Base-by-base conservation (phyloP, 176 grass and related monocot genomes). In the Bonia amplexicaulis region DNA sequence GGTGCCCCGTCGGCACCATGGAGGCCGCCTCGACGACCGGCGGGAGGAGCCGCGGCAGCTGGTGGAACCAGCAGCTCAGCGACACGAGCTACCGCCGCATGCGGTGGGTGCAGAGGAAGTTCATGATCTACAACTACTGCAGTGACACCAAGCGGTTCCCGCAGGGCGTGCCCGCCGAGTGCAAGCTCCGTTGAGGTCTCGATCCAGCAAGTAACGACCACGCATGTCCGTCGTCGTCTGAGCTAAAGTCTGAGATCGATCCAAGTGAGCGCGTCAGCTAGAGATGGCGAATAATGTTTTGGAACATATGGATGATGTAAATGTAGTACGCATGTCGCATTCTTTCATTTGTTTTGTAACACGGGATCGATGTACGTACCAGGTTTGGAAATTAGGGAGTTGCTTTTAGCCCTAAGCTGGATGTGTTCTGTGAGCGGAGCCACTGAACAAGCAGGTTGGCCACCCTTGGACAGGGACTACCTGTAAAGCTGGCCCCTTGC, bases 51-150 rank as follows among this genome's bases (percentile, higher is more conserved):
- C 57, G 2, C 46, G 2, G 67, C 52, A 64, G 85, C 49, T 96
- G 94, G 94, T 96, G 91, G 91, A 90, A 77, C 55, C 91, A 94
- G 85, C 48, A 92, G 73, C 82, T 97, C 7, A 89, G 75, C 52
- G 89, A 81, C 47, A 66, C 74, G 65, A 88, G 76, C n/a, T 88
- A 94, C 53, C 55, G 69, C 0, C 73, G 84, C 40, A 90, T 97
- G 90, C 42, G 71, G 0, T 90, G 85, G 85, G 86, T 90, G 78
- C 89, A 92, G 90, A 88, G 85, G 66, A 94, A 92, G 82, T 94
- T 90, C 68, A 97, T 97, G 94, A 88, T 94, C 70, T 97, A 97
- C 61, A 88, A 97, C 84, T 97, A 97, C 76, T 97, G 94, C 69
- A 66, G 72, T 1, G 94, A 97, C 66, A n/a, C 78, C 74, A 94